phyloP scores from a whole-genome alignment of 2,329 filamentous ascomycete genomes.

The Talaromyces verruculosus region DNA sequence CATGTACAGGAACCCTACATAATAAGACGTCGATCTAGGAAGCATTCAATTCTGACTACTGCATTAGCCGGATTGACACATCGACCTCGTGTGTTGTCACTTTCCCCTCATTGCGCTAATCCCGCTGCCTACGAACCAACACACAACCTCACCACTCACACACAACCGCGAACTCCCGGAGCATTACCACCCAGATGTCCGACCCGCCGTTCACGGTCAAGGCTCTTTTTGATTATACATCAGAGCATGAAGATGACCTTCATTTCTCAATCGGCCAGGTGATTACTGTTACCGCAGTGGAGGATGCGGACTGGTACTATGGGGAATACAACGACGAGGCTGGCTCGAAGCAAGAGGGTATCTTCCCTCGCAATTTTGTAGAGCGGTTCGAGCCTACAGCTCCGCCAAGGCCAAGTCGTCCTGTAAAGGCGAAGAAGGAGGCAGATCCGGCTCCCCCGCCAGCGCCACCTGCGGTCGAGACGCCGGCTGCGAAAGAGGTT shows the following conservation, averaged over 20 bases:
- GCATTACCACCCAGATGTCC: constrained; percentile 59
- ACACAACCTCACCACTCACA: not conserved
- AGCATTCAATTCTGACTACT: not conserved
- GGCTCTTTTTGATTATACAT: constrained; percentile 91
- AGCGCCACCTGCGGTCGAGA: constrained; percentile 36
- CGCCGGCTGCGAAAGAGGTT: constrained; percentile 31
- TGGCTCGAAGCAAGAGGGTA: constrained; percentile 75
- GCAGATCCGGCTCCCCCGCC: constrained; percentile 39
- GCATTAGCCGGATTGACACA: not conserved
- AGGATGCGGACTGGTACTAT: constrained; percentile 91
- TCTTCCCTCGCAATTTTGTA: constrained; percentile 96
- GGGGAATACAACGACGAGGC: constrained; percentile 79
- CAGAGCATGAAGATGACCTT: constrained; percentile 91
- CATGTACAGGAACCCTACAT: not conserved
- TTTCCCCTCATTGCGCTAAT: constrained; percentile 22
- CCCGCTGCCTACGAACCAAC: constrained; percentile 18
- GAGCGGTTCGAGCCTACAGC: constrained; percentile 91
- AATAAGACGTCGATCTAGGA: not conserved
- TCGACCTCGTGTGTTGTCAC: constrained; percentile 10
- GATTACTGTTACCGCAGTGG: constrained; percentile 88
- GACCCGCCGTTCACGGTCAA: constrained; percentile 83
- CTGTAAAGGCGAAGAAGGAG: constrained; percentile 67
- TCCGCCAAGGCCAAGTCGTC: constrained; percentile 78
- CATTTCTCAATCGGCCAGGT: constrained; percentile 81
- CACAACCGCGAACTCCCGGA: constrained; percentile 23